A percentile compares a stretch with the other conserved stretches of the same genome.
Conservation (phyloP, 176 grass and related monocot species). For the Urochloa ruziziensis region DNA sequence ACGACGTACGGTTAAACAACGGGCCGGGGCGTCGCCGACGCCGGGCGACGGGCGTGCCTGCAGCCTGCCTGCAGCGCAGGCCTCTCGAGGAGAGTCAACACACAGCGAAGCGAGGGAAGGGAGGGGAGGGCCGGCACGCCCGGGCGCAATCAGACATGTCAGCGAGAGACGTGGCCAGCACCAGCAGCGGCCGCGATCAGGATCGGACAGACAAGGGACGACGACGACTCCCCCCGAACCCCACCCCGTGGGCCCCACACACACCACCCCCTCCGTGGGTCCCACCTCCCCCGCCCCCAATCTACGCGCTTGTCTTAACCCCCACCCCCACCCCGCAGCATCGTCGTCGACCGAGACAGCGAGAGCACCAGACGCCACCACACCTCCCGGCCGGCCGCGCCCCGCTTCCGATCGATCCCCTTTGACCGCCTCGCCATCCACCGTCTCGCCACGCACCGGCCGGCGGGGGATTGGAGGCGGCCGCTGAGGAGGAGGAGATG, state of each 20-base stretch:
- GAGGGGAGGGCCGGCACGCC: no score
- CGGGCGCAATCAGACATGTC: slow-evolving; percentile 39
- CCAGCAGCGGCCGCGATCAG: slow-evolving; percentile 26
- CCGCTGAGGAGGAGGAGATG: slow-evolving; percentile 32
- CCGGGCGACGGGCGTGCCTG: not conserved
- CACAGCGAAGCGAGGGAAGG: no score
- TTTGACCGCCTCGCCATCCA: slow-evolving; percentile 30
- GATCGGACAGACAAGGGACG: slow-evolving; percentile 17
- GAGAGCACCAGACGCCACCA: not conserved
- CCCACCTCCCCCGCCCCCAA: slow-evolving; percentile 31
- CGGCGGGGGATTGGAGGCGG: not conserved
- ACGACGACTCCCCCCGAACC: not conserved
- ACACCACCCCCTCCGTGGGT: not conserved
- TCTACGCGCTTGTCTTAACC: slow-evolving; percentile 58
- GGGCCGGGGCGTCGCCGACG: no score
- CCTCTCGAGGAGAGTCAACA: no score
- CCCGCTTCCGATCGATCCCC: not conserved
- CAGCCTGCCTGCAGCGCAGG: not conserved
- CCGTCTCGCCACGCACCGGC: not conserved
- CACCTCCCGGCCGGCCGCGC: not conserved
- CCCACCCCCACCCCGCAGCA: not conserved
- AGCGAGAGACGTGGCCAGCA: slow-evolving; percentile 53
- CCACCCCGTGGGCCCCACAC: slow-evolving; percentile 9
- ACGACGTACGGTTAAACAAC: no score
- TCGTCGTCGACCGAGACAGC: not conserved